These are phyloP conservation scores for Daldinia decipiens DNA, from an alignment of 495 filamentous ascomycete species.

Conservation along the genomic window DNA sequence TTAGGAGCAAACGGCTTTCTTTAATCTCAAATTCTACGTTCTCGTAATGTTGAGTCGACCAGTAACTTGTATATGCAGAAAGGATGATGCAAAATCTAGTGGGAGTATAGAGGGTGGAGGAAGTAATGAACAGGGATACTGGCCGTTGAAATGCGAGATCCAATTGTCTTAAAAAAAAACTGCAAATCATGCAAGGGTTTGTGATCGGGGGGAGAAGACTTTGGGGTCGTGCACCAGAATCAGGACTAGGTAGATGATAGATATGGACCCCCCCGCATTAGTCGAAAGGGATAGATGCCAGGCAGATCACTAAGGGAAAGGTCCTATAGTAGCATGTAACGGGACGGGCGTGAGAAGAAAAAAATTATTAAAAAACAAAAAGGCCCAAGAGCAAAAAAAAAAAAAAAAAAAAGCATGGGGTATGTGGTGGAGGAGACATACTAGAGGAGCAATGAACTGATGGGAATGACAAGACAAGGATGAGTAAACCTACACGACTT, in stretches of 20 bases:
- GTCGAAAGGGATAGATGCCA: constrained; percentile 35
- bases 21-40: constrained; percentile 12
- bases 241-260: constrained; percentile 29
- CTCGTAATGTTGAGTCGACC: constrained; percentile 39
- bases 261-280: constrained; percentile 43
- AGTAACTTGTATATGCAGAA: constrained; percentile 43
- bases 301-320: constrained; percentile 15
- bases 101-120: constrained; percentile 27
- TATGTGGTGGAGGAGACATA: constrained; percentile 17
- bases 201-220: constrained; percentile 39
- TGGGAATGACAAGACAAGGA: constrained; percentile 44
- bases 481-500: constrained; percentile 36
- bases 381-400: neutral
- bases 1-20: neutral
- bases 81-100: constrained; percentile 27
- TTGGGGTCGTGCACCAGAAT: constrained; percentile 42
- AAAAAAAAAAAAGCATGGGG: constrained; percentile 28
- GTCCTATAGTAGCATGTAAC: constrained; percentile 16
- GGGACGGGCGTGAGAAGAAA: constrained; percentile 12
- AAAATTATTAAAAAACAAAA: constrained; percentile 1
- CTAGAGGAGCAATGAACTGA: constrained; percentile 38
- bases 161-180: constrained; percentile 45
- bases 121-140: constrained; percentile 46
- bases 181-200: constrained; percentile 54
- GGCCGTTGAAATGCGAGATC: constrained; percentile 49